These are phyloP conservation scores for Aspergillus clavatus DNA, from an alignment of 2,329 filamentous ascomycete genomes.

Conservation along the genomic window DNA sequence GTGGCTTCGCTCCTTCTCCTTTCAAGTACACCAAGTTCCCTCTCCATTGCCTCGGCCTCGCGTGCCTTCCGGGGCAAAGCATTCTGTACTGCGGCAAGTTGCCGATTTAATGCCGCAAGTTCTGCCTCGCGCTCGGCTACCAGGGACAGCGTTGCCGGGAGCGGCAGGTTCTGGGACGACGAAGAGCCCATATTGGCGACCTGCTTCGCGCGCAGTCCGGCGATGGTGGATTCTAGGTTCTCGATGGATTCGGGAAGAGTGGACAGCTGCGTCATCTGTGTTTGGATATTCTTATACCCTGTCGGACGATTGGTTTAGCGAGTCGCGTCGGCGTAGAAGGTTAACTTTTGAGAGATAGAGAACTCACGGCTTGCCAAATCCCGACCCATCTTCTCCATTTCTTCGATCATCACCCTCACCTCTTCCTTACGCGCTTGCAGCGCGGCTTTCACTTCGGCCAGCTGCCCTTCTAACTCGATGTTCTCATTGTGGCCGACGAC, in stretches of 20 bases:
- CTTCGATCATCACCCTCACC: constrained; percentile 66
- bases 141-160: constrained; percentile 38
- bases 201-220: constrained; percentile 50
- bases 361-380: constrained; percentile 56
- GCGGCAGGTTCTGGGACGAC: constrained; percentile 36
- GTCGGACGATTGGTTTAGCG: constrained; percentile 3
- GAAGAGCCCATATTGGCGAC: constrained; percentile 56
- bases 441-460: constrained; percentile 65
- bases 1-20: constrained; percentile 42
- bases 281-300: constrained; percentile 52
- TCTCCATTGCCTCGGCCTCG: constrained; percentile 43
- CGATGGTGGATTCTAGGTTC: constrained; percentile 48
- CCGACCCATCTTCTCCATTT: constrained; percentile 65
- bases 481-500: constrained; percentile 83
- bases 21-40: constrained; percentile 40
- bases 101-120: constrained; percentile 38
- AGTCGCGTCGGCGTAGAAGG: no score
- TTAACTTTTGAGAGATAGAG: background rate
- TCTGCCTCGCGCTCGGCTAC: constrained; percentile 39
- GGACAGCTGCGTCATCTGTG: constrained; percentile 49
- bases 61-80: constrained; percentile 40
- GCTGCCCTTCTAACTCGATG: constrained; percentile 65
- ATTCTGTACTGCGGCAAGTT: constrained; percentile 42
- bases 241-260: constrained; percentile 50
- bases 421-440: constrained; percentile 77